A percentile compares a stretch with the other conserved stretches of the same genome.
These are phyloP conservation scores for Amanita rimosa DNA, from an alignment of 768 basidiomycete species.

Conservation along the genomic window DNA sequence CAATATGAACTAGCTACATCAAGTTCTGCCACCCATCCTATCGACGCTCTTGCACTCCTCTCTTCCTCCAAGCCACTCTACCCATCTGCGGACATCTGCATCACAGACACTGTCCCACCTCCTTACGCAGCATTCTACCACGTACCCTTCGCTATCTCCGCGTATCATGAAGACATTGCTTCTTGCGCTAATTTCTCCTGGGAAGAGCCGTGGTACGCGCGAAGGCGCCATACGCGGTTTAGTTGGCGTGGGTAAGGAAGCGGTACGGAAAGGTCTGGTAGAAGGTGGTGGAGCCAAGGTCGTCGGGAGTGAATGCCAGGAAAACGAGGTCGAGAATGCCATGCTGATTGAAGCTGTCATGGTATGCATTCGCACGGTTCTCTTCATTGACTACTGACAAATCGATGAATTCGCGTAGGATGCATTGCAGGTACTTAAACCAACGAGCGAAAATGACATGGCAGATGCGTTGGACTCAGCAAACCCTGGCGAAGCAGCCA, in stretches of 20 bases:
- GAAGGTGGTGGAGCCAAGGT: conserved; percentile 73
- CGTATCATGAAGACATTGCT: conserved; percentile 93
- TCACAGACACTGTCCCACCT: conserved; percentile 78
- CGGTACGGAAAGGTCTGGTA: conserved; percentile 70
- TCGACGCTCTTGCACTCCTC: conserved; percentile 85
- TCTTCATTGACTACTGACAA: neutral
- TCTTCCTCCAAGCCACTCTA: conserved; percentile 61
- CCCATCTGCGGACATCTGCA: conserved; percentile 67
- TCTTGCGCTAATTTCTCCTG: conserved; percentile 65
- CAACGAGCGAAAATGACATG: conserved; percentile 35
- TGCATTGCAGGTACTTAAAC: conserved; percentile 48
- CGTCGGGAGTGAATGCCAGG: conserved; percentile 54
- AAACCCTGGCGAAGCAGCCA: conserved; percentile 34
- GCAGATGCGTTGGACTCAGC: conserved; percentile 42
- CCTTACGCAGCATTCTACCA: conserved; percentile 73
- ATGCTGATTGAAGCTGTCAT: conserved; percentile 48
- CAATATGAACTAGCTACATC: conserved; percentile 61
- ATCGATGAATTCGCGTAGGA: conserved; percentile 25
- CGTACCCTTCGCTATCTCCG: conserved; percentile 77
- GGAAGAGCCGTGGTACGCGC: conserved; percentile 68
- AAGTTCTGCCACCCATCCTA: conserved; percentile 87
- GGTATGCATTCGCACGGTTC: conserved; percentile 24
- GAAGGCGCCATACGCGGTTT: conserved; percentile 88
- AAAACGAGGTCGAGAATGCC: conserved; percentile 25
- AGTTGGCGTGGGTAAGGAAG: conserved; percentile 76